These are phyloP conservation scores for Diutina sp. DNA, from an alignment of 1,139 yeast genomes.

Conservation along the genomic window DNA sequence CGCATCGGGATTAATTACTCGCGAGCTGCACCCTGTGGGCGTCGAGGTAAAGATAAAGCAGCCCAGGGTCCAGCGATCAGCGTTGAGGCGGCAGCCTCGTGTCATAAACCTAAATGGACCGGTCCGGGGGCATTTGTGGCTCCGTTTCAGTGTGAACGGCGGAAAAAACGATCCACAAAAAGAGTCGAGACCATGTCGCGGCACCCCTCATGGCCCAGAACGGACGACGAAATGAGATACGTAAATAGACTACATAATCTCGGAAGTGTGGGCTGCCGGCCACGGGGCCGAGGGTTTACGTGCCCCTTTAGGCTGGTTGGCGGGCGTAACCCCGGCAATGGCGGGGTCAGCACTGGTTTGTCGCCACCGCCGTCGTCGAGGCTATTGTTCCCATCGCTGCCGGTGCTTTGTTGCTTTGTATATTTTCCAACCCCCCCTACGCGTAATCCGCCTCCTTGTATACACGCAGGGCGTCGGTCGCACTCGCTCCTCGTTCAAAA, in stretches of 20 bases:
- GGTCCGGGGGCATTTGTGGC: too few species aligned
- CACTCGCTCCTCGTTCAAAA: conserved; percentile 1
- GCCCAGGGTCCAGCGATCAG: background rate
- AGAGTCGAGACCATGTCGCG: background rate
- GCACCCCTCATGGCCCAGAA: background rate
- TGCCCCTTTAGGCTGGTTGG: too few species aligned
- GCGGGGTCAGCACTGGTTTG: too few species aligned
- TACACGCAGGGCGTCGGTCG: background rate
- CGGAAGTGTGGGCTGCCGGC: background rate
- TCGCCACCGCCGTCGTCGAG: too few species aligned
- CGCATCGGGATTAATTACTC: background rate
- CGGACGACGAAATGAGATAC: background rate
- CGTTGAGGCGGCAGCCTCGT: background rate
- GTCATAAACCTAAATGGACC: background rate
- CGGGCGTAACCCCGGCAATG: too few species aligned
- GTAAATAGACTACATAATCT: background rate
- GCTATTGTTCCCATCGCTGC: background rate
- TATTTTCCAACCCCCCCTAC: background rate
- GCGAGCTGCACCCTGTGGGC: background rate
- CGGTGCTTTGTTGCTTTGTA: background rate
- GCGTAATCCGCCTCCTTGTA: background rate
- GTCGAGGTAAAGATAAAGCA: background rate
- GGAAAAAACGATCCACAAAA: background rate
- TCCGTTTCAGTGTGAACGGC: background rate
- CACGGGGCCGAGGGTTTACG: too few species aligned